Base-by-base conservation (phyloP, 2,329 filamentous ascomycete species). In the Didymella arachidicola region DNA sequence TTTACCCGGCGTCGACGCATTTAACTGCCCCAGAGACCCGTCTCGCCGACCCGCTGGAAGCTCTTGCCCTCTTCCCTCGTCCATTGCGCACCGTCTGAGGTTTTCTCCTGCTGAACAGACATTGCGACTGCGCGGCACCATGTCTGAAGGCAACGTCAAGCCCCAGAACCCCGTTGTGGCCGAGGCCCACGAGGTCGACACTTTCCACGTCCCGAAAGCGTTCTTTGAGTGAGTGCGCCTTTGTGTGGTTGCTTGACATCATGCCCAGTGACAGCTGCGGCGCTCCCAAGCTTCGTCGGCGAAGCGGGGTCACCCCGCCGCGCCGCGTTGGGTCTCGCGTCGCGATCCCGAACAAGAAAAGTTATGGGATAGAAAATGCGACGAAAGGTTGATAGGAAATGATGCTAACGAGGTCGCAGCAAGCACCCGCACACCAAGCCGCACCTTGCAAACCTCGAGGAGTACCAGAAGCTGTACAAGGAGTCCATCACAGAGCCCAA, bases 401-500 rank as follows among this genome's bases (percentile, higher is more conserved):
- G 7, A 22, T 22, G 43, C 42, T 38, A 53, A 57, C 65, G 65
- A 69, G 58, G 48, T 30, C 51, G 53, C 73, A 84, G 82, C 41
- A 88, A 88, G 72, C 86, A 88, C 74, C 85, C 86, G 8, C 71
- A 76, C 65, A 79, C 79, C 55, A 84, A 83, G 68, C 83, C 86
- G 42, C 86, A 89, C 74, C 69, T 89, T 54, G 81, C 83, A 64
- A 81, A 82, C 67, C 73, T 89, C 46, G 84, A 87, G 60, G 81
- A 88, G 72, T 89, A 89, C 80, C 82, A 86, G 77, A 78, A 83
- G 73, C 80, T 89, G 69, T 89, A 89, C 78, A 86, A 87, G 72
- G 84, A 99, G 81, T 99, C 95, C 46, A 97, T 99, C 76, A 89
- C 89, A 69, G 83, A 95, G 70, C 94, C 95, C 48, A 82, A 93